Evolutionary conservation across 371 early-diverging fungal species (phyloP), one percentile per base, ranked within the genome.

Genomic region (Synchytrium microbalum): DNA sequence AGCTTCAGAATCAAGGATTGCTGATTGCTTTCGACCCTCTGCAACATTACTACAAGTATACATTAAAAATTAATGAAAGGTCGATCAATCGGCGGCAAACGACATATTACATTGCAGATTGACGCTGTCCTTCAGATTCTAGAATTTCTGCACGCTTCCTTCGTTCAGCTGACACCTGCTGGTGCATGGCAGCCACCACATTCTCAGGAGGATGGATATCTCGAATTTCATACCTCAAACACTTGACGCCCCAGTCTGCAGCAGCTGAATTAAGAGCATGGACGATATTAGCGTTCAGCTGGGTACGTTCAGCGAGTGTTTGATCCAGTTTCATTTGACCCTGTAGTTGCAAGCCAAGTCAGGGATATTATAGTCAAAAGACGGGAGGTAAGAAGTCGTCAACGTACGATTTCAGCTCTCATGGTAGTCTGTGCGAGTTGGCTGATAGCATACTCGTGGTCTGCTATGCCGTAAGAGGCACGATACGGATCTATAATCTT

Each of bases 341-440:
- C 70, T 96, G 96, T 57, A n/a, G n/a, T n/a, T n/a, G n/a, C n/a
- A n/a, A n/a, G n/a, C n/a, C n/a, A n/a, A n/a, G n/a, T n/a, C n/a
- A n/a, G n/a, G n/a, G n/a, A n/a, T n/a, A n/a, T n/a, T n/a, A n/a
- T n/a, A n/a, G n/a, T n/a, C 71, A n/a, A n/a, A 16, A 57, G 16
- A 57, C 13, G 57, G 28, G 27, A 16, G 13, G 57, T 57, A 27
- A 57, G 16, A 13, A 57, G 14, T 57, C 28, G 57, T 16, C 28
- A 57, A 13, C 27, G 27, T 16, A 24, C 27, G 57, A 16, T 57
- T 13, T 57, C 26, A 29, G 24, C 32, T 60, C 70, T 72, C 96
- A 96, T 96, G 0, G 97, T 95, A 0, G 98, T 98, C 73, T 96
- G 96, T 27, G 98, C 98, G 61, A 98, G 84, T 73, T 96, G 97